These are phyloP conservation scores for Debaryomyces psychrophilus DNA, from an alignment of 1,139 yeast genomes.

Conservation along the genomic window DNA sequence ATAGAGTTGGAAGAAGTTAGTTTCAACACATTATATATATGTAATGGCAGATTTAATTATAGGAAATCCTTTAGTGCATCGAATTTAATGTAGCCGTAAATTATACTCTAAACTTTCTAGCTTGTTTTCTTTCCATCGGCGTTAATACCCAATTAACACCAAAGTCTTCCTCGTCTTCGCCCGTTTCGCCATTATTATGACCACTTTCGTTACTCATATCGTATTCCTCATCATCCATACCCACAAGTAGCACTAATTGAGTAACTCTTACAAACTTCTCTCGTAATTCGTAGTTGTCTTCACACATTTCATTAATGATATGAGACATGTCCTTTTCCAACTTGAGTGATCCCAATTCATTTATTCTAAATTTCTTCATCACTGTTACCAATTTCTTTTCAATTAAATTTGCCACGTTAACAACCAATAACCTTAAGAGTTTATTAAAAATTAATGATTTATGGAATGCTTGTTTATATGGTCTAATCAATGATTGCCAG, in stretches of 20 bases:
- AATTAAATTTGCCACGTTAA: slow-evolving; percentile 52
- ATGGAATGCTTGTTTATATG: slow-evolving; percentile 64
- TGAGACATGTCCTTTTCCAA: slow-evolving; percentile 81
- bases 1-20: background rate
- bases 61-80: background rate
- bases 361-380: slow-evolving; percentile 60
- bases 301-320: slow-evolving; percentile 67
- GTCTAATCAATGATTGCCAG: slow-evolving; percentile 68
- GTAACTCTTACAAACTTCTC: slow-evolving; percentile 81
- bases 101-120: slow-evolving; percentile 51
- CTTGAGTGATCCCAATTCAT: slow-evolving; percentile 81
- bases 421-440: slow-evolving; percentile 55
- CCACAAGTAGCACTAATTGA: slow-evolving; percentile 78
- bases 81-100: background rate
- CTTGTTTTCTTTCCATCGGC: slow-evolving; percentile 68
- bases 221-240: slow-evolving; percentile 81
- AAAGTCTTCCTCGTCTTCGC: slow-evolving; percentile 40
- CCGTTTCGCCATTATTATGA: slow-evolving; percentile 28
- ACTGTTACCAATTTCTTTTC: slow-evolving; percentile 72
- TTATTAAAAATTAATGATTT: slow-evolving; percentile 47
- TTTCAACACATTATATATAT: slow-evolving; percentile 1
- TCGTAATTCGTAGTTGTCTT: slow-evolving; percentile 67
- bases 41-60: slow-evolving; percentile 6
- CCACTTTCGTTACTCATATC: slow-evolving; percentile 38
- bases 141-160: slow-evolving; percentile 81